Conservation (phyloP, 176 grass and related monocot species). For the Areca catechu region DNA sequence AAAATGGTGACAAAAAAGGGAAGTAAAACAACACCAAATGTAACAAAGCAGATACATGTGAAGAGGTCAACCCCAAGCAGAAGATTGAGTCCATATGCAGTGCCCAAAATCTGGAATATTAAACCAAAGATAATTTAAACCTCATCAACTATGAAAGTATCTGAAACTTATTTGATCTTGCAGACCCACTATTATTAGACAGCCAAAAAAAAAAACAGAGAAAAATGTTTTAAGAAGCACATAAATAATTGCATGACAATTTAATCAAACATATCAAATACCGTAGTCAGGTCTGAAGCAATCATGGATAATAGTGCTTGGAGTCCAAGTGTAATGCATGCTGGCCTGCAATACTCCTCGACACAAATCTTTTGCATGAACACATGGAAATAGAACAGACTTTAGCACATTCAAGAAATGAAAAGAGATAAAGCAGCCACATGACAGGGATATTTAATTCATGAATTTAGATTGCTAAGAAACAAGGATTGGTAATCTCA, state of each 20-base stretch:
- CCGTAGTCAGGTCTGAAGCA: conserved; percentile 75
- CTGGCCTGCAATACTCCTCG: conserved; percentile 68
- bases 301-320: conserved; percentile 80
- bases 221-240: neutral
- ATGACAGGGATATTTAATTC: too few relatives aligned
- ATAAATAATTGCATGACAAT: conserved; percentile 10
- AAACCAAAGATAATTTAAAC: too few relatives aligned
- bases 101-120: conserved; percentile 77
- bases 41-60: conserved; percentile 56
- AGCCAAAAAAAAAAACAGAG: too few relatives aligned
- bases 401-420: conserved; percentile 13
- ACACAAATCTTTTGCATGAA: conserved; percentile 60
- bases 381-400: neutral
- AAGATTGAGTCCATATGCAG: conserved; percentile 80
- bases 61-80: conserved; percentile 64
- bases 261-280: conserved; percentile 25
- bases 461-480: too few relatives aligned
- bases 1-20: conserved; percentile 48
- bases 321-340: conserved; percentile 61
- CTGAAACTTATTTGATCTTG: too few relatives aligned
- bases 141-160: too few relatives aligned
- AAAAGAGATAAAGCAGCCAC: too few relatives aligned
- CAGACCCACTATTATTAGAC: too few relatives aligned
- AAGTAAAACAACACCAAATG: conserved; percentile 54
- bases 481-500: too few relatives aligned